Evolutionary conservation across 139 green algal genomes (phyloP).

Genomic region (Coelastrella sp.): DNA sequence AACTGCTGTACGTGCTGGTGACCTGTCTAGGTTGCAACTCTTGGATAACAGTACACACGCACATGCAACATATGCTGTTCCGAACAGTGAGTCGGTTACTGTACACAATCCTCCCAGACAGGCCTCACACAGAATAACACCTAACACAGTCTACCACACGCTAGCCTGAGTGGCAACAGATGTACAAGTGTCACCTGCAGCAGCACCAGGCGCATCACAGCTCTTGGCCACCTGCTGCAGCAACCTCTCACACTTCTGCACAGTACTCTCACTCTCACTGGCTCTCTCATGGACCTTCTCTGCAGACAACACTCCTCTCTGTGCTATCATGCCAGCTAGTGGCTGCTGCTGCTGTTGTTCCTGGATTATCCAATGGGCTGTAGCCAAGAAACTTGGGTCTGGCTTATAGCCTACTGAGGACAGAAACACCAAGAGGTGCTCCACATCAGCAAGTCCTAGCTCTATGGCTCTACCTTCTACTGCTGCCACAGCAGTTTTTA

Average conservation of each 20-base stretch:
- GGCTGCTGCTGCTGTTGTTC: conserved; percentile 7
- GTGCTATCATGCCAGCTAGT: not conserved
- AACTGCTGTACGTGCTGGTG: too few relatives aligned
- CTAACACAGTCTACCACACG: not conserved
- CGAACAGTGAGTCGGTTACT: too few relatives aligned
- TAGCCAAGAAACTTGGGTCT: not conserved
- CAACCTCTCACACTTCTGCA: not conserved
- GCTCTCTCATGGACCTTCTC: not conserved
- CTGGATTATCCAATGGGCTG: not conserved
- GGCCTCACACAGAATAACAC: too few relatives aligned
- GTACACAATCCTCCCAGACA: too few relatives aligned
- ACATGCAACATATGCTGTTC: too few relatives aligned
- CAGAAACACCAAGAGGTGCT: not conserved
- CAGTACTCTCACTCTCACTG: not conserved
- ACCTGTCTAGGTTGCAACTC: too few relatives aligned
- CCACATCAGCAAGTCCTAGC: not conserved
- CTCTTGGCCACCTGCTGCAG: conserved; percentile 14
- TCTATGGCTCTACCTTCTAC: not conserved
- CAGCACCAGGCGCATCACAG: not conserved
- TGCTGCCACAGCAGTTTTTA: not conserved
- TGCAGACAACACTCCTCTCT: not conserved
- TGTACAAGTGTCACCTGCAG: not conserved
- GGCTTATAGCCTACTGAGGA: not conserved
- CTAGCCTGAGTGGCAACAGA: not conserved
- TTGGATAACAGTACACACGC: too few relatives aligned